These are phyloP conservation scores for Dysphania ambrosioides DNA, from an alignment of 148 eudicot species.

Conservation along the genomic window DNA sequence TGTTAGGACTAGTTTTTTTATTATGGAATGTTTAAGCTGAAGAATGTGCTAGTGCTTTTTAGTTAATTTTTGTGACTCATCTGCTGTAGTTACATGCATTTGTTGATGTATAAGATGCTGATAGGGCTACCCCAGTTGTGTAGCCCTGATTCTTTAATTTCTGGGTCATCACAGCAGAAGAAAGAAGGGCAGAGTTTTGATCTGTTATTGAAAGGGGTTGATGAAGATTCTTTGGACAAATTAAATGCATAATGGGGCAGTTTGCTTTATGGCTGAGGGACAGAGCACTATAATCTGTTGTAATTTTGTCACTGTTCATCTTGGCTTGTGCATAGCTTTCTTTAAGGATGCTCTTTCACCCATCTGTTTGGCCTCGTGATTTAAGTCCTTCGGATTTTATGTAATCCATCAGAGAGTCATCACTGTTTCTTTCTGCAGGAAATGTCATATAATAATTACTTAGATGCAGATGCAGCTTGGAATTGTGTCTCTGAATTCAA, in stretches of 20 bases:
- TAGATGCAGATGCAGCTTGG: constrained; percentile 99
- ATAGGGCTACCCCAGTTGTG: not conserved
- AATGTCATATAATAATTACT: constrained; percentile 96
- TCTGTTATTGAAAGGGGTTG: not conserved
- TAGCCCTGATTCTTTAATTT: not conserved
- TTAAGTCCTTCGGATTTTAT: not conserved
- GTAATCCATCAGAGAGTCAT: not conserved
- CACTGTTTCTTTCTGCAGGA: constrained; percentile 52
- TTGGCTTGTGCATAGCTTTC: not conserved
- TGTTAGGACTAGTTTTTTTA: not conserved
- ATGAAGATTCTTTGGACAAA: not conserved
- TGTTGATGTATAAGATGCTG: not conserved
- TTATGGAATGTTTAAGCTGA: not conserved
- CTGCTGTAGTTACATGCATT: not conserved
- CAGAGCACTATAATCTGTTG: too few relatives aligned
- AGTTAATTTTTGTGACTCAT: not conserved
- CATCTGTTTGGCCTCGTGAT: not conserved
- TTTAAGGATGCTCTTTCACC: not conserved
- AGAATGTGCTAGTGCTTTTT: not conserved
- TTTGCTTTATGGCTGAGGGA: not conserved
- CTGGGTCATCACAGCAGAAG: not conserved
- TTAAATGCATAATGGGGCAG: not conserved
- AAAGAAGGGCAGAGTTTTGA: not conserved
- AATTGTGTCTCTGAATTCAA: constrained; percentile 90
- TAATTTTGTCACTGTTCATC: too few relatives aligned